Conservation (phyloP, 208 protist genomes). For the Crithidia mellificae region DNA sequence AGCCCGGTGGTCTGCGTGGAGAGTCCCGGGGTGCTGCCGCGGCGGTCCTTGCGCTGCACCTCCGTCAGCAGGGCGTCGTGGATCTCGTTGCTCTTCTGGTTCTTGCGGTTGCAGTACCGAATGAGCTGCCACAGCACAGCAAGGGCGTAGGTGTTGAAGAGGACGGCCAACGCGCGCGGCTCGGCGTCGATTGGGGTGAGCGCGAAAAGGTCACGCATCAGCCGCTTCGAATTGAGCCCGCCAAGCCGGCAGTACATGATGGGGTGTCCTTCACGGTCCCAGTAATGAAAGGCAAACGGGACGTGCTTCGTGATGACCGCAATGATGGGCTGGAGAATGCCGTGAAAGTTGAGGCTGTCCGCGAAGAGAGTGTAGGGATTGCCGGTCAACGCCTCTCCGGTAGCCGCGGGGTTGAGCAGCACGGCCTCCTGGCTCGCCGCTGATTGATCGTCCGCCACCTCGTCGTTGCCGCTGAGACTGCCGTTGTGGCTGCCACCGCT, state of each 20-base stretch:
- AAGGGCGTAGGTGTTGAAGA: conserved; percentile 62
- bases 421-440: conserved; percentile 5
- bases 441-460: conserved; percentile 4
- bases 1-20: background rate
- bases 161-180: conserved; percentile 41
- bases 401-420: conserved; percentile 23
- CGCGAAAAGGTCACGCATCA: conserved; percentile 45
- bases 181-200: conserved; percentile 51
- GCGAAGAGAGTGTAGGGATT: conserved; percentile 13
- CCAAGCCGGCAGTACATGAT: conserved; percentile 59
- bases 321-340: conserved; percentile 59
- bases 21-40: background rate
- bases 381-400: conserved; percentile 9
- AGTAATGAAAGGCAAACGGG: conserved; percentile 67
- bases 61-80: conserved; percentile 18
- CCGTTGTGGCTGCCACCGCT: too few species aligned
- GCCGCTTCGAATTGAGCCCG: conserved; percentile 31
- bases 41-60: background rate
- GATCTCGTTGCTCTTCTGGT: conserved; percentile 26
- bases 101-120: conserved; percentile 42
- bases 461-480: conserved; percentile 2
- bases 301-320: conserved; percentile 38
- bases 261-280: conserved; percentile 63
- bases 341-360: conserved; percentile 54
- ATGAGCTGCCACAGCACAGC: conserved; percentile 60